Evolutionary conservation across 208 protist species (phyloP), one percentile per base, ranked within the genome.

Genomic region (Acanthamoeba healyi): DNA sequence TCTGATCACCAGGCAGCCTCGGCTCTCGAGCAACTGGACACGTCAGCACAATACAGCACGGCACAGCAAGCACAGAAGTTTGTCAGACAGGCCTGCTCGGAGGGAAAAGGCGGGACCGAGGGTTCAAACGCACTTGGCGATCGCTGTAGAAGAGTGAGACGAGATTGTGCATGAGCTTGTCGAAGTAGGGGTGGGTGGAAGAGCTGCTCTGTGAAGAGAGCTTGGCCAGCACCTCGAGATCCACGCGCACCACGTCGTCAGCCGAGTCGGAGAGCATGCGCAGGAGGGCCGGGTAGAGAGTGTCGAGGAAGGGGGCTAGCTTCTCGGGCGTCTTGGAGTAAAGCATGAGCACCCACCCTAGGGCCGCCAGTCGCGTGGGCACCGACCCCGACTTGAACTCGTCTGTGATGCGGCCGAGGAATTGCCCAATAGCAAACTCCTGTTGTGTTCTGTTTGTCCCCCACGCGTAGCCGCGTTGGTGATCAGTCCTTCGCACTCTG

Each of bases 331-430:
- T 44, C 89, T 98, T 97, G 12, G 56, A 72, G 26, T 98, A 95
- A 9, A 98, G 79, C 84, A 98, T 97, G 17, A 98, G 72, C 22
- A 98, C 89, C 98, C 98, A 98, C 34, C 94, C 42, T 0, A 98
- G 77, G 2, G 96, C 92, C 24, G 94, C 92, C 9, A 97, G n/a
- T 26, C 96, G 72, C 19, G 97, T 98, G 22, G 93, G 94, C 15
- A 96, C 90, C 15, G 93, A 51, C 36, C 77, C 42, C n/a, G 94
- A 82, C 54, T 94, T 38, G 14, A 98, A 49, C 79, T 97, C 74
- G 46, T 72, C 14, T 6, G 94, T 94, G 15, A 94, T 67, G 24
- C 61, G 54, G n/a, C 91, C 36, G 26, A 96, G n/a, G 24, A 96
- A 94, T 38, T 87, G 92, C 19, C 58, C 86, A 49, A 77, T 26